Conservation (phyloP, 2,329 filamentous ascomycete species). For the Thielaviopsis punctulata region DNA sequence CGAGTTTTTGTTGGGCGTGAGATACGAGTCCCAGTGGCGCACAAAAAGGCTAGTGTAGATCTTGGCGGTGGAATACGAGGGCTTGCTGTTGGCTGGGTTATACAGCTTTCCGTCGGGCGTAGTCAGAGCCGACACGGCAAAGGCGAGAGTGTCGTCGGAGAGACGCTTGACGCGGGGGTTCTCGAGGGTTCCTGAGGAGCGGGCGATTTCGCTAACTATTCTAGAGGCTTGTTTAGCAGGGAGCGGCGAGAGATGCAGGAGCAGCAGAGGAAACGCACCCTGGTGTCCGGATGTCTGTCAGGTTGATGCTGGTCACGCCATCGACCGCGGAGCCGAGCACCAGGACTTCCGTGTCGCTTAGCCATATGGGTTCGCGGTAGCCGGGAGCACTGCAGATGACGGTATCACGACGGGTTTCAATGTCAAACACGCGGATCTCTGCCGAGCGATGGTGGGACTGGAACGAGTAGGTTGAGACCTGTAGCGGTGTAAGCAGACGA, state of each 20-base stretch:
- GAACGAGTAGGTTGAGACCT: conserved; percentile 65
- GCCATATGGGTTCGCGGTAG: conserved; percentile 59
- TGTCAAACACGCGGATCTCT: conserved; percentile 54
- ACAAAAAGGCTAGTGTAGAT: conserved; percentile 63
- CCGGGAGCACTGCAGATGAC: conserved; percentile 46
- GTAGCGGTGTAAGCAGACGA: conserved; percentile 2
- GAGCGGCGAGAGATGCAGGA: background rate
- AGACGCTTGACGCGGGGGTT: conserved; percentile 41
- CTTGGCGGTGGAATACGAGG: conserved; percentile 45
- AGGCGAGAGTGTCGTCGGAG: conserved; percentile 30
- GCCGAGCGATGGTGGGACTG: conserved; percentile 49
- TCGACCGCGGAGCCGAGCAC: conserved; percentile 34
- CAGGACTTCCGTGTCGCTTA: conserved; percentile 46
- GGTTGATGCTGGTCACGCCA: conserved; percentile 29
- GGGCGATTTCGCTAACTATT: conserved; percentile 7
- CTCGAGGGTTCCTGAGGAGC: conserved; percentile 29
- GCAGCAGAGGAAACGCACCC: conserved; percentile 5
- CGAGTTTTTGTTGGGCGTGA: conserved; percentile 48
- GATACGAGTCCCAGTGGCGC: conserved; percentile 69
- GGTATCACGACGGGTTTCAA: conserved; percentile 42
- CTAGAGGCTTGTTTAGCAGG: background rate
- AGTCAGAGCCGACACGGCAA: conserved; percentile 46
- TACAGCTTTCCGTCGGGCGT: conserved; percentile 52
- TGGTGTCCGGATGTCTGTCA: conserved; percentile 16
- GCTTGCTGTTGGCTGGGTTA: conserved; percentile 43